These are phyloP conservation scores for Gracilaria gracilis DNA, from an alignment of 23 red algal species.

Conservation along the genomic window DNA sequence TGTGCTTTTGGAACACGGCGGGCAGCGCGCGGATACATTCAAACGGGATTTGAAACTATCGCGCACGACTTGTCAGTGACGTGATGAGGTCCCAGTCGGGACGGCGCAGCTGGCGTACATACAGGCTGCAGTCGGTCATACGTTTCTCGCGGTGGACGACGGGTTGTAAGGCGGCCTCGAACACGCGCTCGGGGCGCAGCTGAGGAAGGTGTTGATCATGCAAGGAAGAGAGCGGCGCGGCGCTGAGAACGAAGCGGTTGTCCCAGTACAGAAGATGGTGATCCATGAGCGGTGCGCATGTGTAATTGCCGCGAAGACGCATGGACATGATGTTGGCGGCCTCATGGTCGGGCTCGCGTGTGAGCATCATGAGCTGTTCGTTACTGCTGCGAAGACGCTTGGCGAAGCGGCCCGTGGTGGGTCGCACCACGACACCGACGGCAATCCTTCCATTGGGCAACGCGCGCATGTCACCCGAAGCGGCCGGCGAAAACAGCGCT, in stretches of 20 bases:
- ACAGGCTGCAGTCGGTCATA: constrained; percentile 19
- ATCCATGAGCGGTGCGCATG: constrained; percentile 25
- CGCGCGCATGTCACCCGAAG: neutral
- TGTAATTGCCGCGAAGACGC: constrained; percentile 56
- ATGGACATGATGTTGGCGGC: neutral
- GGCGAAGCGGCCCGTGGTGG: constrained; percentile 63
- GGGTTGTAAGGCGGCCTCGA: neutral
- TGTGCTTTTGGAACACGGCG: constrained; percentile 41
- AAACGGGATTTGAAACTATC: constrained; percentile 27
- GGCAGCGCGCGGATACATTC: constrained; percentile 65
- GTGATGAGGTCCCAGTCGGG: constrained; percentile 52
- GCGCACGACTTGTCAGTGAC: neutral
- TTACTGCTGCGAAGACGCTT: constrained; percentile 22
- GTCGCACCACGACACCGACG: constrained; percentile 55
- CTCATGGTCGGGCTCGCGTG: constrained; percentile 64
- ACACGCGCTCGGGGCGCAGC: neutral
- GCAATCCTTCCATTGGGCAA: constrained; percentile 44
- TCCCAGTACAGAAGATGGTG: constrained; percentile 56
- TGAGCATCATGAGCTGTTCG: constrained; percentile 39
- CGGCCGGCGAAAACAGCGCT: neutral
- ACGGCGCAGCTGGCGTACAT: constrained; percentile 67
- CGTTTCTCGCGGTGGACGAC: neutral
- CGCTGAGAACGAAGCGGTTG: constrained; percentile 54
- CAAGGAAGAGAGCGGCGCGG: neutral
- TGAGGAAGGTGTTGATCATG: too few species aligned